A percentile compares a stretch with the other conserved stretches of the same genome.
Conservation (phyloP, 352 stramenopile genomes). For the Phytophthora chlamydospora region DNA sequence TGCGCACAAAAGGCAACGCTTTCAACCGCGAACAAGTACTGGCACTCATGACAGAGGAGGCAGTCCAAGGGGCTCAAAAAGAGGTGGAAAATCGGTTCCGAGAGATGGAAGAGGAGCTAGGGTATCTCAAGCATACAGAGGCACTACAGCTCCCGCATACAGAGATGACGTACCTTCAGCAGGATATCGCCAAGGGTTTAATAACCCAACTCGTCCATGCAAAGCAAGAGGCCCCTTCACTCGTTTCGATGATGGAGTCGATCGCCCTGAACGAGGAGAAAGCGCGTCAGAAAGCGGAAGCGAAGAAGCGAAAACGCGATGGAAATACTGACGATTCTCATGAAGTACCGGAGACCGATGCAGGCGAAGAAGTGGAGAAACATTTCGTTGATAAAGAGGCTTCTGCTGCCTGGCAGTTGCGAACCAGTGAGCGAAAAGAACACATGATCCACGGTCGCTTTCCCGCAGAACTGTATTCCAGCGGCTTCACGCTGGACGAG, state of each 20-base stretch:
- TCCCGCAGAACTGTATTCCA: slow-evolving; percentile 61
- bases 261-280: slow-evolving; percentile 67
- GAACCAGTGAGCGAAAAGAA: slow-evolving; percentile 43
- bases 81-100: slow-evolving; percentile 86
- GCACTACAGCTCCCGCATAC: slow-evolving; percentile 48
- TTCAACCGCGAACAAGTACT: slow-evolving; percentile 85
- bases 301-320: slow-evolving; percentile 43
- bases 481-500: slow-evolving; percentile 72
- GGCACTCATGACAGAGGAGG: slow-evolving; percentile 83
- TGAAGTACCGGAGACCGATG: slow-evolving; percentile 48
- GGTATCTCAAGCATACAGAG: slow-evolving; percentile 60
- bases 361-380: slow-evolving; percentile 43
- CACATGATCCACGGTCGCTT: slow-evolving; percentile 77
- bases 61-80: slow-evolving; percentile 74
- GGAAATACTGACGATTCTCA: slow-evolving; percentile 13
- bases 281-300: slow-evolving; percentile 47
- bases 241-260: slow-evolving; percentile 52
- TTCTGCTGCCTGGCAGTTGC: slow-evolving; percentile 33
- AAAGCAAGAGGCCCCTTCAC: slow-evolving; percentile 56
- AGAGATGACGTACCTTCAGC: slow-evolving; percentile 63
- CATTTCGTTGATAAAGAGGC: slow-evolving; percentile 60
- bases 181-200: slow-evolving; percentile 71
- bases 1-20: slow-evolving; percentile 84
- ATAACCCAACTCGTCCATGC: slow-evolving; percentile 61
- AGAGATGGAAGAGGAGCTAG: slow-evolving; percentile 88